phyloP scores from a whole-genome alignment of 768 basidiomycete genomes.

The Trametes cinnabarina region DNA sequence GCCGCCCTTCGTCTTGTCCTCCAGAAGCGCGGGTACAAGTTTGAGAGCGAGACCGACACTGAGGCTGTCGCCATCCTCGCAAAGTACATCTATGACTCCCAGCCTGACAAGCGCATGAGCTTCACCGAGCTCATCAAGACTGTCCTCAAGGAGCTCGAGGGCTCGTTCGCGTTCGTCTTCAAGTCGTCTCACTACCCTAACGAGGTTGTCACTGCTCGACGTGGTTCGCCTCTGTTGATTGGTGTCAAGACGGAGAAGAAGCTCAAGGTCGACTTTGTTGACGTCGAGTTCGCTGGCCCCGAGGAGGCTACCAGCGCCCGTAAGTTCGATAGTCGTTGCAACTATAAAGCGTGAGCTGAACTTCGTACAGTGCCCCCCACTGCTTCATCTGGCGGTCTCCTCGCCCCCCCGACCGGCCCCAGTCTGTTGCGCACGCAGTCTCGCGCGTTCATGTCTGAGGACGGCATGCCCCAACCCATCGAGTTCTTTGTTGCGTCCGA shows the following conservation, averaged over 20 bases:
- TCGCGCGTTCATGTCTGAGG: conserved; percentile 97
- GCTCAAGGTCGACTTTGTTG: conserved; percentile 99
- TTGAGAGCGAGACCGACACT: conserved; percentile 95
- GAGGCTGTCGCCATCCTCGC: conserved; percentile 95
- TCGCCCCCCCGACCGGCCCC: conserved; percentile 66
- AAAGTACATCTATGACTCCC: conserved; percentile 96
- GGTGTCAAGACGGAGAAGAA: conserved; percentile 99
- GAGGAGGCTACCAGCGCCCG: conserved; percentile 50
- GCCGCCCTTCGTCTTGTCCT: conserved; percentile 86
- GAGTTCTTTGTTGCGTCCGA: conserved; percentile 99
- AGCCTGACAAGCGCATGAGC: conserved; percentile 76
- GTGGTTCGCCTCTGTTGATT: conserved; percentile 93
- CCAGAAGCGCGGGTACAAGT: conserved; percentile 92
- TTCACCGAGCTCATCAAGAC: conserved; percentile 94
- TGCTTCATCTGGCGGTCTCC: conserved; percentile 56
- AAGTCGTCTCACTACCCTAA: conserved; percentile 95
- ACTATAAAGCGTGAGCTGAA: not conserved
- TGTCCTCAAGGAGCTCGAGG: conserved; percentile 96
- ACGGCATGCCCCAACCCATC: conserved; percentile 97
- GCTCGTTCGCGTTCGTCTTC: conserved; percentile 99
- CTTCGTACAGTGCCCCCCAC: conserved; percentile 35
- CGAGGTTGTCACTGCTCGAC: conserved; percentile 92
- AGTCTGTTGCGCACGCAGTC: conserved; percentile 94
- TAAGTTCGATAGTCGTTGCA: conserved; percentile 29
- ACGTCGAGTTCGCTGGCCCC: conserved; percentile 89